Base-by-base conservation (phyloP, 192 early-diverging fungal species). In the Funneliformis mosseae region DNA sequence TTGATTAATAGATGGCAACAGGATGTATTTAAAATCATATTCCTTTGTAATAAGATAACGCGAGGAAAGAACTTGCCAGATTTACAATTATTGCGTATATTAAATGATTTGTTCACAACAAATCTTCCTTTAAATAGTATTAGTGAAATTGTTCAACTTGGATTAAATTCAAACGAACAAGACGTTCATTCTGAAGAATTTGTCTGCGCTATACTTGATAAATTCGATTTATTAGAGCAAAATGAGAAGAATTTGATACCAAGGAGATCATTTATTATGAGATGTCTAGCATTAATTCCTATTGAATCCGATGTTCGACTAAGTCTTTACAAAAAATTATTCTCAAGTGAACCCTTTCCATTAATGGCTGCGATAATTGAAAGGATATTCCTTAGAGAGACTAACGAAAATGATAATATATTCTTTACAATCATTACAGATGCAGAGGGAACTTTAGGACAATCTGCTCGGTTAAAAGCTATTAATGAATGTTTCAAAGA, bases 161-260 rank as follows among this genome's bases (percentile, higher is more conserved):
- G 59, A 16, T 10, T n/a, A 38, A 21, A 1, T 66, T 74, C 62
- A 8, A 41, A 39, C 10, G 41, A 33, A 6, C 76, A 25, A 14
- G 61, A 78, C 12, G 16, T 43, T 8, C 28, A 73, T 28, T 9
- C 42, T 25, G 45, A 80, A 12, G 38, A 69, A 73, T 80, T 80
- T 25, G 14, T 73, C 21, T 33, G 25, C 18, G 28, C 3, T 4
- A n/a, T 77, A 12, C 38, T 81, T 18, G 14, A 33, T 5, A 48
- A 77, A 41, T 8, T 81, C 5, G 23, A 80, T 45, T 21, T 46
- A 39, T n/a, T 63, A 25, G 27, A 76, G 3, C 11, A 33, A 8
- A 75, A 71, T 21, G 71, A 42, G 7, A 77, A 63, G 7, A 81
- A 64, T n/a, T 25, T 77, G 11, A 81, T 55, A 66, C n/a, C 80